phyloP scores from a whole-genome alignment of 345 rosid species.

The Citrus glauca region DNA sequence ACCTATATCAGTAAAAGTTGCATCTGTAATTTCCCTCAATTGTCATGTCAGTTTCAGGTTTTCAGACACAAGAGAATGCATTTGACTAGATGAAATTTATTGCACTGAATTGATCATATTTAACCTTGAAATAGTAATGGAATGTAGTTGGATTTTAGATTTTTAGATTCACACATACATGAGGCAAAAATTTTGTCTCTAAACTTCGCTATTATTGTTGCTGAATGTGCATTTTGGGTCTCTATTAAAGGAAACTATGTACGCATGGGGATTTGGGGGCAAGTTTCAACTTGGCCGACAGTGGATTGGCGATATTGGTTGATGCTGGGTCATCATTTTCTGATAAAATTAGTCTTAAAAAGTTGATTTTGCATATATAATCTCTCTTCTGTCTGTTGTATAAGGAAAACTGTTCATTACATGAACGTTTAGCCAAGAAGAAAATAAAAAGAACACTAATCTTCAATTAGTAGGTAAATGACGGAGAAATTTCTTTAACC shows the following conservation, averaged over 20 bases:
- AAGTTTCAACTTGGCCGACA: constrained; percentile 29
- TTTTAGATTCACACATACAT: not conserved
- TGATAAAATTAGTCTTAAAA: constrained; percentile 18
- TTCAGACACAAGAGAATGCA: constrained; percentile 14
- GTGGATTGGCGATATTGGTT: not conserved
- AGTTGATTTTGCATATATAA: constrained; percentile 3
- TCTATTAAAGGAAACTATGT: not conserved
- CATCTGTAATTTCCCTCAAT: constrained; percentile 26
- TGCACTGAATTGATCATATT: not conserved
- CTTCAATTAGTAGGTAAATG: not conserved
- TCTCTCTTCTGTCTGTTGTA: not conserved
- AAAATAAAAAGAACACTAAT: not conserved
- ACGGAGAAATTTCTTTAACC: constrained; percentile 11
- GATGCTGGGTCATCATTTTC: constrained; percentile 18
- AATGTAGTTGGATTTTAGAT: constrained; percentile 2
- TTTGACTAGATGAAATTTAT: not conserved
- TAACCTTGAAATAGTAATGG: constrained; percentile 10
- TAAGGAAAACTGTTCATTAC: not conserved
- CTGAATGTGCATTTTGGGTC: not conserved
- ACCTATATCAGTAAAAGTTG: constrained; percentile 2
- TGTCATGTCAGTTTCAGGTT: constrained; percentile 34
- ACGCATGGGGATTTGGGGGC: not conserved
- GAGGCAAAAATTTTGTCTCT: constrained; percentile 6
- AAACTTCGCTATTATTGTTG: constrained; percentile 3
- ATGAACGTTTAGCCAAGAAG: constrained; percentile 6